Evolutionary conservation across 495 filamentous ascomycete genomes (phyloP), one percentile per base, ranked within the genome.

Genomic region (Hypoxylon crocopeplum): DNA sequence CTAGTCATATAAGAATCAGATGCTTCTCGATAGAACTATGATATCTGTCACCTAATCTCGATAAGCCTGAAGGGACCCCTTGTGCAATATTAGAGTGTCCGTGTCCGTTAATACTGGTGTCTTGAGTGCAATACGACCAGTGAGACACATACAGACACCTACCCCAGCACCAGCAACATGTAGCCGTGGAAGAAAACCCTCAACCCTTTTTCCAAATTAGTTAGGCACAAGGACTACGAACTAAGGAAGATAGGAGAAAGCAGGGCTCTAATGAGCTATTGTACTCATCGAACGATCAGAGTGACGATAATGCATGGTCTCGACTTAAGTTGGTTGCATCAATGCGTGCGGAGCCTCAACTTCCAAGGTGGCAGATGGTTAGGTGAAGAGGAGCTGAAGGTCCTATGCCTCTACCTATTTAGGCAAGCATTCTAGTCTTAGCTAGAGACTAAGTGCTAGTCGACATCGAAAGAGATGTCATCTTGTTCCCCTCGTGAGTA

Each of bases 361-460:
- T 59, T 32, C 24, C 39, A 51, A 50, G 47, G 17, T 15, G 21
- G 19, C n/a, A 42, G 12, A n/a, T n/a, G n/a, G n/a, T n/a, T n/a
- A n/a, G n/a, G n/a, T n/a, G 42, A 3, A 4, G 17, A 45, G 44
- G 56, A 51, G 46, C 56, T 51, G 13, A 44, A 50, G 55, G 46
- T 59, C 32, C 22, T 58, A 17, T 22, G 30, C 7, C 12, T 20
- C 34, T 40, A 41, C 33, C 19, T 17, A 27, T 37, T 32, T 21
- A 17, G 34, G 21, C 29, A 38, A 36, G 2, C 15, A 22, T 13
- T 11, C 8, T 21, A 38, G 53, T 25, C 19, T 39, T 51, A 50
- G 39, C 13, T 11, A 11, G 29, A 15, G 5, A 44, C 54, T 48
- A 57, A 30, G 6, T 39, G 15, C 12, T 47, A 47, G 52, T 47